Percentiles rank a stretch among this genome's conserved stretches.
These are phyloP conservation scores for Fonsecaea nubica DNA, from an alignment of 2,329 filamentous ascomycete genomes.

Conservation along the genomic window DNA sequence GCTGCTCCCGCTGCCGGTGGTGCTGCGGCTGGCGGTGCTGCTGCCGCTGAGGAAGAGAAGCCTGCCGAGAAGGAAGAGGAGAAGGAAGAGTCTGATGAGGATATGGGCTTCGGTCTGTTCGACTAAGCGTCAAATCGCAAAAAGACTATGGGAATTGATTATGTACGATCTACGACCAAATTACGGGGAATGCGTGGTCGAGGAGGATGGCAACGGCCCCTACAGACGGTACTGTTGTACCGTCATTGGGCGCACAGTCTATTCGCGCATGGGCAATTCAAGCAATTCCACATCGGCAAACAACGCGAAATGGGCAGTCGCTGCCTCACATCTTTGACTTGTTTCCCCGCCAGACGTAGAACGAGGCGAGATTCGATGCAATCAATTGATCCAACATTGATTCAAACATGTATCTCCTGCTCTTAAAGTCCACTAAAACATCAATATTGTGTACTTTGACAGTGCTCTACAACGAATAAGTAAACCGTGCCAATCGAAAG, in stretches of 20 bases:
- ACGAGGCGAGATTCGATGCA: not conserved
- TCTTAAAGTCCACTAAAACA: not conserved
- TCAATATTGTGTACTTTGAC: not conserved
- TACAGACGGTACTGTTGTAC: not conserved
- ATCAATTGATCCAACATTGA: not conserved
- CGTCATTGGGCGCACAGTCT: not conserved
- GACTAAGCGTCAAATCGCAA: constrained; percentile 54
- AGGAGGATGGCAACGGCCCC: not conserved
- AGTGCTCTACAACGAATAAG: not conserved
- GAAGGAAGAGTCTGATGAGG: constrained; percentile 76
- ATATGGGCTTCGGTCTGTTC: constrained; percentile 78
- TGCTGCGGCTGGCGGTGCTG: constrained; percentile 71
- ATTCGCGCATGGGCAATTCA: constrained; percentile 10
- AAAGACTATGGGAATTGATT: not conserved
- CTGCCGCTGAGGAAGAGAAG: constrained; percentile 91
- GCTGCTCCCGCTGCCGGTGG: constrained; percentile 65
- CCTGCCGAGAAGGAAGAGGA: constrained; percentile 91
- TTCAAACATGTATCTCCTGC: not conserved
- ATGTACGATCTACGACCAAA: not conserved
- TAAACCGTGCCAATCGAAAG: not conserved
- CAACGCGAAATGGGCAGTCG: not conserved
- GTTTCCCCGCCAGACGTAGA: not conserved
- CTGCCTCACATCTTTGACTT: not conserved
- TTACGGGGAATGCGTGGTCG: not conserved
- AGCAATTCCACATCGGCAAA: not conserved